Evolutionary conservation across 257 asterid genomes (phyloP), one percentile per base, ranked within the genome.

Genomic region (Solanum infundibuliforme): DNA sequence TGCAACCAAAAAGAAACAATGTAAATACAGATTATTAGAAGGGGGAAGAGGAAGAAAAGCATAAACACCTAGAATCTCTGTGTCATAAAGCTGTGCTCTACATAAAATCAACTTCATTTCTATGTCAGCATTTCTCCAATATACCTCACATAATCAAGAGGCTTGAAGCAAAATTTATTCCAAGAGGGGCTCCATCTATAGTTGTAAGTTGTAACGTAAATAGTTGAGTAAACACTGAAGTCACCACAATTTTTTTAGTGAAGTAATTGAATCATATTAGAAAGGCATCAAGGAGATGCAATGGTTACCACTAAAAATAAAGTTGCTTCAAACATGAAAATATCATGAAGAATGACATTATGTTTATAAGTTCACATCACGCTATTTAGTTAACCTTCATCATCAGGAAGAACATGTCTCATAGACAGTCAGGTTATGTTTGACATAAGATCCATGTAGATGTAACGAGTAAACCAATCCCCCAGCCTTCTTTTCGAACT

Each of bases 1-100:
- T 97, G 93, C 88, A 90, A 69, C 79, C 85, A 38, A 75, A 82
- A 88, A 83, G 66, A 36, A 7, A 31, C 13, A 41, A 46, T 31
- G 69, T 82, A 82, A 48, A 31, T 82, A 82, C 41, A 2, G 7
- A 48, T 48, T 82, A 82, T 82, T 48, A 48, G 85, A 48, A 27
- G 41, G 39, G 25, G 14, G 20, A 2, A 20, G 69, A 82, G 55
- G 52, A 10, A 46, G 27, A 48, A 29, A 29, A 31, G 3, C 20
- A 31, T 2, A 31, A 48, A 20, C 69, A 31, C 43, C 86, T 3
- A 81, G 41, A 31, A 81, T 16, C 41, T 82, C 3, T 38, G 69
- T 11, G 29, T 82, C 41, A 29, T 48, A 52, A 82, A 82, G 27
- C 12, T 52, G 27, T 18, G 25, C 43, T 35, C 69, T 48, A 18